Percentiles rank a stretch among this genome's conserved stretches.
Conservation (phyloP, 2,329 filamentous ascomycete species). For the Cryphonectria radicalis region DNA sequence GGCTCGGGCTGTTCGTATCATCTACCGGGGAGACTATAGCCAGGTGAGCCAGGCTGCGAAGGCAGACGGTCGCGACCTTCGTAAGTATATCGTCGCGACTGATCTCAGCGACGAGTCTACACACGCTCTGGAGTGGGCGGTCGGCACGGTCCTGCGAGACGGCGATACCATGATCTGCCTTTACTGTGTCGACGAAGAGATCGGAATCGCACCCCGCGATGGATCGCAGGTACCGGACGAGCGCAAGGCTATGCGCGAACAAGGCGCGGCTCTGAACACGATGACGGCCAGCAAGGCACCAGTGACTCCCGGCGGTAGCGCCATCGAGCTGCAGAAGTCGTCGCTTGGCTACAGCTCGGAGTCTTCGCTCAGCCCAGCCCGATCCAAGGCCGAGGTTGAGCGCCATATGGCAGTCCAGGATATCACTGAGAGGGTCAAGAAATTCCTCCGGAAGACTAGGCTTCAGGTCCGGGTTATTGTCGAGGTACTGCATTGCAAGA, state of each 20-base stretch:
- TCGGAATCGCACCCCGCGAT: slow-evolving; percentile 55
- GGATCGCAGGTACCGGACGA: slow-evolving; percentile 70
- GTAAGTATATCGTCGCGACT: slow-evolving; percentile 94
- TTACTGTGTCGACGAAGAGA: slow-evolving; percentile 91
- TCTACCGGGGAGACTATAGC: slow-evolving; percentile 84
- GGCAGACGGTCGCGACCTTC: slow-evolving; percentile 75
- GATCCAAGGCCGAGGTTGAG: slow-evolving; percentile 70
- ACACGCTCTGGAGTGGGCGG: slow-evolving; percentile 96
- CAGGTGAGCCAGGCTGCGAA: slow-evolving; percentile 78
- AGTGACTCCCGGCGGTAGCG: slow-evolving; percentile 34
- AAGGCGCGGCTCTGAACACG: slow-evolving; percentile 71
- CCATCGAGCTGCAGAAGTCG: slow-evolving; percentile 37
- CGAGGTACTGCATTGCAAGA: slow-evolving; percentile 98
- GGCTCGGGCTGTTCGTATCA: slow-evolving; percentile 84
- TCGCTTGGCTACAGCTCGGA: slow-evolving; percentile 12
- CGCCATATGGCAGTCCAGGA: slow-evolving; percentile 79
- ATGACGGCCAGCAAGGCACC: slow-evolving; percentile 52
- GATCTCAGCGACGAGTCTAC: slow-evolving; percentile 93
- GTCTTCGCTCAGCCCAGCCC: slow-evolving; percentile 11
- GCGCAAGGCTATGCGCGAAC: slow-evolving; percentile 74
- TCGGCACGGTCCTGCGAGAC: slow-evolving; percentile 90
- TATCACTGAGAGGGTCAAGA: slow-evolving; percentile 84
- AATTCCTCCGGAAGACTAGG: slow-evolving; percentile 84
- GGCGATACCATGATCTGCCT: slow-evolving; percentile 93
- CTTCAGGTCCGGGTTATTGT: slow-evolving; percentile 92